phyloP scores from a whole-genome alignment of 495 filamentous ascomycete species.

The Aspergillus panamensis region DNA sequence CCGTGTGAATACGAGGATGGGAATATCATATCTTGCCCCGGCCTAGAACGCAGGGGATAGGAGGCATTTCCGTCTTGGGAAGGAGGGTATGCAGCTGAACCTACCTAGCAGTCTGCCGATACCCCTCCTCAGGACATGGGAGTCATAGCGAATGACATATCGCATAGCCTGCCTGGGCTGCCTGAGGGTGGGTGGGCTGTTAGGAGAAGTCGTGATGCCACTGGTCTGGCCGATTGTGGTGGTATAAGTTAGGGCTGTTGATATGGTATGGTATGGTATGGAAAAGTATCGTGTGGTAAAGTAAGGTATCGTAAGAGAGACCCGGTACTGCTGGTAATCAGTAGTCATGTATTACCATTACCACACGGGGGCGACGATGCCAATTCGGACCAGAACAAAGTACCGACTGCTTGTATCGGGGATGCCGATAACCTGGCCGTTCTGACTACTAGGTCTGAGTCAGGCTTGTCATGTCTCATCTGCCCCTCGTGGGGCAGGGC shows the following conservation, averaged over 20 bases:
- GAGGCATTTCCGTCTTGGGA: neutral
- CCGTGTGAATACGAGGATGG: neutral
- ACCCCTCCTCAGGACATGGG: too few relatives aligned
- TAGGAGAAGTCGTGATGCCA: neutral
- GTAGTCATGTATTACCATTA: neutral
- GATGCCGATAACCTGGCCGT: neutral
- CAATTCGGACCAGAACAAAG: neutral
- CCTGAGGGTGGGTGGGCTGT: too few relatives aligned
- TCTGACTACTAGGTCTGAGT: too few relatives aligned
- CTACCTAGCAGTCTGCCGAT: too few relatives aligned
- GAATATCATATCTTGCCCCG: too few relatives aligned
- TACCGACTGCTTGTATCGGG: neutral
- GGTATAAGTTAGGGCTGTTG: neutral
- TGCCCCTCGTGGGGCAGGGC: neutral
- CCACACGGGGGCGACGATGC: neutral
- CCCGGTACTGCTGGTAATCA: neutral
- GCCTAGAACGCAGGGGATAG: too few relatives aligned
- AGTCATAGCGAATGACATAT: neutral
- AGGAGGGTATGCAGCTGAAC: neutral
- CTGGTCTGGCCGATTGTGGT: neutral
- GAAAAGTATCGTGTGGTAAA: neutral
- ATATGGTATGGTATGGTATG: neutral
- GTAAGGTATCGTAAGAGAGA: neutral
- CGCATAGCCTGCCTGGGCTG: too few relatives aligned
- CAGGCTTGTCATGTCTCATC: neutral